Conservation (phyloP, 495 filamentous ascomycete genomes). For the Cladorrhinum samala region DNA sequence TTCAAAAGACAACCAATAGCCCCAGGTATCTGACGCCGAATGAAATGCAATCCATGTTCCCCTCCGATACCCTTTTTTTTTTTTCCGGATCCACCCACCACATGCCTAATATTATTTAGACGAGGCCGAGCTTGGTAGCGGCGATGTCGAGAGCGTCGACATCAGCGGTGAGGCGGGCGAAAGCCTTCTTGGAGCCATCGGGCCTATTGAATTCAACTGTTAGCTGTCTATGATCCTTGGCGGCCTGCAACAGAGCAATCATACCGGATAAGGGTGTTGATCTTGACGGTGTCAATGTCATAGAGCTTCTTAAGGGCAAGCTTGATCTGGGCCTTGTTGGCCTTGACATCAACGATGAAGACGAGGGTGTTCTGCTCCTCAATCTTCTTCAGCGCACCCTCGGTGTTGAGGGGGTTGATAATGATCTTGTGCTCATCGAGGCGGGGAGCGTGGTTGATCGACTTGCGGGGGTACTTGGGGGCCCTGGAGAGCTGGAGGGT, state of each 20-base stretch:
- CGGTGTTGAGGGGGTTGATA: constrained; percentile 83
- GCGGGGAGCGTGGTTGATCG: constrained; percentile 78
- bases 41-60: constrained; percentile 29
- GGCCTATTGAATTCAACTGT: constrained; percentile 50
- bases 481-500: constrained; percentile 84
- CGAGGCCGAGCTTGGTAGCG: constrained; percentile 95
- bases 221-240: too few relatives aligned
- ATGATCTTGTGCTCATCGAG: constrained; percentile 92
- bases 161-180: constrained; percentile 86
- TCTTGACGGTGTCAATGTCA: constrained; percentile 94
- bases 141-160: constrained; percentile 99
- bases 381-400: constrained; percentile 99
- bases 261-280: constrained; percentile 97
- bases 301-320: constrained; percentile 97
- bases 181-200: constrained; percentile 98
- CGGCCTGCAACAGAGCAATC: constrained; percentile 7
- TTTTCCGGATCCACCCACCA: constrained; percentile 10
- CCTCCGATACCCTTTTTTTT: constrained; percentile 19
- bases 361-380: constrained; percentile 99
- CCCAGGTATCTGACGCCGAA: constrained; percentile 33
- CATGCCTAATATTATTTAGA: constrained; percentile 51
- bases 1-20: constrained; percentile 11
- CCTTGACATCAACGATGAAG: constrained; percentile 97
- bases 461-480: constrained; percentile 96
- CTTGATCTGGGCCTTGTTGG: constrained; percentile 99